phyloP scores from a whole-genome alignment of 2,329 filamentous ascomycete species.

The Dothideomycetidae sp. region DNA sequence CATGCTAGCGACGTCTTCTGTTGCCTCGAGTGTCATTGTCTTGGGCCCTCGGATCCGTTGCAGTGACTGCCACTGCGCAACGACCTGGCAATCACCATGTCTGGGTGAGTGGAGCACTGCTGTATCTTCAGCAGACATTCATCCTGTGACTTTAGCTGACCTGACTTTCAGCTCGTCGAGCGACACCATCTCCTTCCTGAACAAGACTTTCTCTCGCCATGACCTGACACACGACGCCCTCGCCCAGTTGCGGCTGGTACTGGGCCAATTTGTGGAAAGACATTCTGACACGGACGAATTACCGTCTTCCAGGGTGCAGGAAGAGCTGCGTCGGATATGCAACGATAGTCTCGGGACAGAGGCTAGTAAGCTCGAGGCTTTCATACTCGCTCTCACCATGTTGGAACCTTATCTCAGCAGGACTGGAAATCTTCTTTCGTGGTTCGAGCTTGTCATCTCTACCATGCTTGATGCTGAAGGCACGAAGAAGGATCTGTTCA shows the following conservation, averaged over 20 bases:
- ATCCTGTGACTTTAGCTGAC: slow-evolving; percentile 1
- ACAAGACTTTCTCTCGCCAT: slow-evolving; percentile 25
- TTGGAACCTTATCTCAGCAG: slow-evolving; percentile 51
- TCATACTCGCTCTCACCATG: slow-evolving; percentile 51
- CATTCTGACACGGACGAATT: slow-evolving; percentile 54
- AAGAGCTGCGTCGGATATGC: slow-evolving; percentile 56
- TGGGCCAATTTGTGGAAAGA: slow-evolving; percentile 54
- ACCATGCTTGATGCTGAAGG: slow-evolving; percentile 44
- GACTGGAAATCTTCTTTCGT: slow-evolving; percentile 49
- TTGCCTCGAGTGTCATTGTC: too few species aligned
- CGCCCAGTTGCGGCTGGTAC: slow-evolving; percentile 45
- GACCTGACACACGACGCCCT: slow-evolving; percentile 42
- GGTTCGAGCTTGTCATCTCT: slow-evolving; percentile 53
- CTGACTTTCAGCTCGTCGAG: slow-evolving; percentile 28
- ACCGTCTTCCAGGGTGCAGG: slow-evolving; percentile 56
- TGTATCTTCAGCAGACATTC: not conserved
- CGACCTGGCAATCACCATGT: too few species aligned
- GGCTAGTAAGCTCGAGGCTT: slow-evolving; percentile 47
- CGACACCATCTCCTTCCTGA: slow-evolving; percentile 31
- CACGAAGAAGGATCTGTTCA: slow-evolving; percentile 48
- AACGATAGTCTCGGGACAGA: slow-evolving; percentile 46
- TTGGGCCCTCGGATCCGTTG: too few species aligned
- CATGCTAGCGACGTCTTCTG: too few species aligned
- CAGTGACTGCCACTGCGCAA: too few species aligned
- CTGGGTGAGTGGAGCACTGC: slow-evolving; percentile 5